Evolutionary conservation across 2,329 filamentous ascomycete genomes (phyloP).

Genomic region (Didymosphaeria variabile): DNA sequence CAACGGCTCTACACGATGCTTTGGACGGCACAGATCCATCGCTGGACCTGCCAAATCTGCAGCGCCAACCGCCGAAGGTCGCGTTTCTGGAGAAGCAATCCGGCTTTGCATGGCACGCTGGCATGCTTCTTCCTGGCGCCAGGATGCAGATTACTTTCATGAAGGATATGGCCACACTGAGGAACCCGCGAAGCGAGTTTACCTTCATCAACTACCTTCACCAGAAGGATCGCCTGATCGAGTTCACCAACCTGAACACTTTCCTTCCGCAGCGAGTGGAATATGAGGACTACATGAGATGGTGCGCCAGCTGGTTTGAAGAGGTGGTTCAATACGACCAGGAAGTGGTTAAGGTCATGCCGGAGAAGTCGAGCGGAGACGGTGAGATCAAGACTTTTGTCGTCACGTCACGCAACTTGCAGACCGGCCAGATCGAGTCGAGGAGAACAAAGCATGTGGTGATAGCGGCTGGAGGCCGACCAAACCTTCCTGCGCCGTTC

Average conservation of each 20-base stretch:
- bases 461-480: constrained; percentile 72
- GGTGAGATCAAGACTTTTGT: constrained; percentile 70
- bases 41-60: constrained; percentile 44
- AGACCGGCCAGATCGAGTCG: constrained; percentile 63
- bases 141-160: constrained; percentile 99
- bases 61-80: constrained; percentile 69
- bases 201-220: constrained; percentile 97
- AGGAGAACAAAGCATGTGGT: constrained; percentile 74
- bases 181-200: constrained; percentile 88
- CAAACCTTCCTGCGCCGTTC: constrained; percentile 74
- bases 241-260: constrained; percentile 90
- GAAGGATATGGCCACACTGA: constrained; percentile 91
- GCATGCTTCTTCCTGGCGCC: constrained; percentile 91
- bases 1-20: constrained; percentile 87
- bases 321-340: constrained; percentile 77
- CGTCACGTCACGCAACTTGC: constrained; percentile 70
- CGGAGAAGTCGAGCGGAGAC: constrained; percentile 60
- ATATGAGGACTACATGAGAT: constrained; percentile 94
- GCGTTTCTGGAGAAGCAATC: constrained; percentile 88
- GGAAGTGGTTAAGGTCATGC: constrained; percentile 77
- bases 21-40: constrained; percentile 51
- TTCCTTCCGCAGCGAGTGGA: constrained; percentile 87
- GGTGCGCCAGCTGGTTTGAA: constrained; percentile 85
- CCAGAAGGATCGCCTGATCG: constrained; percentile 78
- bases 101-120: constrained; percentile 89